Conservation (phyloP, 2,329 filamentous ascomycete species). For the Neonectria punicea region DNA sequence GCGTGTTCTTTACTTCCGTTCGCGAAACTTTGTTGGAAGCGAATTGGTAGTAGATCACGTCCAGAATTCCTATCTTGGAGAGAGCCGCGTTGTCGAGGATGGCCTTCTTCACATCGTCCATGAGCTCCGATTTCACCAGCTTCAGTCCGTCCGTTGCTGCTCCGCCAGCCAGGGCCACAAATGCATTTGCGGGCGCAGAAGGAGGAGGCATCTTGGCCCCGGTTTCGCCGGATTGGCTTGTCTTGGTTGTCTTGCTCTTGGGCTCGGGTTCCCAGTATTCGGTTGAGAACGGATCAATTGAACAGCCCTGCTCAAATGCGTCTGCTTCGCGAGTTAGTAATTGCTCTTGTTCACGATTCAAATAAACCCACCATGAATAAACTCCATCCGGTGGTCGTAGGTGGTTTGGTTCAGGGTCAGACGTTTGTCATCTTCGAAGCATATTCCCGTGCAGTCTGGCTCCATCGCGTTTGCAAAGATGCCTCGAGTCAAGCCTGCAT, state of each 20-base stretch:
- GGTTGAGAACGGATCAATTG: conserved; percentile 86
- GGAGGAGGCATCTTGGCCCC: conserved; percentile 47
- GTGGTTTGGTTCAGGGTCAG: conserved; percentile 60
- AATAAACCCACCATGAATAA: conserved; percentile 71
- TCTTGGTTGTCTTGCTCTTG: conserved; percentile 42
- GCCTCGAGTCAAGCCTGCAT: conserved; percentile 65
- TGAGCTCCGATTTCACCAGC: conserved; percentile 51
- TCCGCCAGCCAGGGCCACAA: conserved; percentile 47
- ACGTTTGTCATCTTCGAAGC: conserved; percentile 75
- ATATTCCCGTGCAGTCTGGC: conserved; percentile 82
- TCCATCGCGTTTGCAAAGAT: conserved; percentile 76
- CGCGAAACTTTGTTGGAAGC: conserved; percentile 47
- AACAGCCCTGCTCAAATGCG: conserved; percentile 58
- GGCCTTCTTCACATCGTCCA: conserved; percentile 55
- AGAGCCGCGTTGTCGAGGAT: conserved; percentile 54
- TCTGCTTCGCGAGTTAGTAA: conserved; percentile 48
- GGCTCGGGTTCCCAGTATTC: conserved; percentile 75
- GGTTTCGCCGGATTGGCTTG: conserved; percentile 27
- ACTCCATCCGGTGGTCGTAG: conserved; percentile 76
- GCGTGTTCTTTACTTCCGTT: conserved; percentile 54
- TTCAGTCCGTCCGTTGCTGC: conserved; percentile 38
- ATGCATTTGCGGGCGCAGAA: conserved; percentile 49
- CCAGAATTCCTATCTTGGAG: conserved; percentile 54
- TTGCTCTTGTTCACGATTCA: too few species aligned
- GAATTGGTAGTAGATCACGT: conserved; percentile 54